A percentile compares a stretch with the other conserved stretches of the same genome.
Conservation (phyloP, 2,329 filamentous ascomycete genomes). For the Aspergillus luchuensis region DNA sequence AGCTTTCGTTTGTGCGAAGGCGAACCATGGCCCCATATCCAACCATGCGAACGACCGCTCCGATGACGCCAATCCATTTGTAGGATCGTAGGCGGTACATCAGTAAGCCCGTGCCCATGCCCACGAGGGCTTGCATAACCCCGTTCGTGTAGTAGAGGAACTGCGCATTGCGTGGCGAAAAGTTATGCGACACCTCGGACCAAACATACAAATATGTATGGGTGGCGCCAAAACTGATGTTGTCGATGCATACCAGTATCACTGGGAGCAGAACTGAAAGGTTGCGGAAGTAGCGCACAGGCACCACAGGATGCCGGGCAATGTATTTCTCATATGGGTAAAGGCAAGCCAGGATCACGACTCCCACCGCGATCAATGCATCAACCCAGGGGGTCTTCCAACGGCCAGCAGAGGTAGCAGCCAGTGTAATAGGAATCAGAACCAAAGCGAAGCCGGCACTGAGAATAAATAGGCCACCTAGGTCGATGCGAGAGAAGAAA, state of each 20-base stretch:
- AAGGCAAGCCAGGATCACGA: slow-evolving; percentile 45
- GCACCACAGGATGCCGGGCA: slow-evolving; percentile 50
- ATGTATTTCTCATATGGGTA: slow-evolving; percentile 52
- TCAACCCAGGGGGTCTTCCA: slow-evolving; percentile 53
- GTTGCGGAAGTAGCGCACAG: slow-evolving; percentile 49
- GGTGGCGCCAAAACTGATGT: slow-evolving; percentile 47
- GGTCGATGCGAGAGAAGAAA: slow-evolving; percentile 40
- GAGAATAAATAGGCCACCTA: slow-evolving; percentile 50
- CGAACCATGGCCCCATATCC: slow-evolving; percentile 57
- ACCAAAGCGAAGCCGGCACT: slow-evolving; percentile 52
- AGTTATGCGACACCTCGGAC: slow-evolving; percentile 48
- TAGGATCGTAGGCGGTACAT: slow-evolving; percentile 50
- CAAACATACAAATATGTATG: slow-evolving; percentile 55
- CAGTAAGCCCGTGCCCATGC: slow-evolving; percentile 43
- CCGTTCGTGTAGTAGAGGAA: slow-evolving; percentile 46
- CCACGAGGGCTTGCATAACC: slow-evolving; percentile 48
- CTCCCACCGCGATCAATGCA: slow-evolving; percentile 49
- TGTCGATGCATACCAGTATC: slow-evolving; percentile 46
- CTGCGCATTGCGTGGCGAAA: slow-evolving; percentile 45
- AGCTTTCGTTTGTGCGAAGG: slow-evolving; percentile 48
- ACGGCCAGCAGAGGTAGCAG: slow-evolving; percentile 42
- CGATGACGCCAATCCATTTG: slow-evolving; percentile 51
- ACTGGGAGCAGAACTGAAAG: slow-evolving; percentile 47
- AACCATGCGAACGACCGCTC: slow-evolving; percentile 46
- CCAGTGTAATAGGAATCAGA: slow-evolving; percentile 53